Evolutionary conservation across 495 filamentous ascomycete species (phyloP).

Genomic region (Penicillium lividum): DNA sequence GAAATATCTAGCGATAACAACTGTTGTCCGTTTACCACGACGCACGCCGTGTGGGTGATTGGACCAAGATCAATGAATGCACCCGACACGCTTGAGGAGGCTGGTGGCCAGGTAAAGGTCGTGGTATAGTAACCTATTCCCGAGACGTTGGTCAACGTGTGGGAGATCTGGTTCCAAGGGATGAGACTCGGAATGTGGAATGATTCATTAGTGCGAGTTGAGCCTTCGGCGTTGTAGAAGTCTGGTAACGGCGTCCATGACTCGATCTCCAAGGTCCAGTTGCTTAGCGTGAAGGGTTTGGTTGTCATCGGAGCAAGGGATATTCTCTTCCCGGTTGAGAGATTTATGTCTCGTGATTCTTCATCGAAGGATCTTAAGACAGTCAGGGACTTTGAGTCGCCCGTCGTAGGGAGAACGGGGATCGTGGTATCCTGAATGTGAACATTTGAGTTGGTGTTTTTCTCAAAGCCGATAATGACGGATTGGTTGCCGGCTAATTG

Average conservation of each 20-base stretch:
- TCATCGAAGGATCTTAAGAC: conserved; percentile 1
- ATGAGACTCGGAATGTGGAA: conserved; percentile 30
- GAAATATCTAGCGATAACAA: conserved; percentile 23
- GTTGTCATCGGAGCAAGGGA: conserved; percentile 12
- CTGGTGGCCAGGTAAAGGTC: conserved; percentile 36
- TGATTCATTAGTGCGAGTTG: conserved; percentile 30
- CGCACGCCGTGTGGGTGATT: conserved; percentile 15
- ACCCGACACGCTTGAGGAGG: conserved; percentile 14
- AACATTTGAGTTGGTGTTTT: conserved; percentile 5
- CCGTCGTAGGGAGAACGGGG: conserved; percentile 12
- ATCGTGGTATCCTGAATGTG: conserved; percentile 19
- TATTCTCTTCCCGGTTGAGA: conserved; percentile 20
- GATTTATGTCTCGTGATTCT: neutral
- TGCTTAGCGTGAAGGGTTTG: conserved; percentile 26
- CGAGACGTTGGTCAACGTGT: conserved; percentile 61
- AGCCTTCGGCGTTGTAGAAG: conserved; percentile 25
- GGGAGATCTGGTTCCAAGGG: conserved; percentile 51
- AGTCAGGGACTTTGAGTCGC: neutral
- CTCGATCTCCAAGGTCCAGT: conserved; percentile 46
- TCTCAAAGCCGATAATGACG: conserved; percentile 36
- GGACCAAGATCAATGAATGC: conserved; percentile 27
- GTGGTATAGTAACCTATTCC: conserved; percentile 58
- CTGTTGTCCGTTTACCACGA: conserved; percentile 23
- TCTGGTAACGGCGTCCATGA: conserved; percentile 39
- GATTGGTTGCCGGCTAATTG: conserved; percentile 36